Percentiles rank a stretch among this genome's conserved stretches.
Evolutionary conservation across 176 grass and related monocot genomes (phyloP).

Genomic region (Eragrostis curvula): DNA sequence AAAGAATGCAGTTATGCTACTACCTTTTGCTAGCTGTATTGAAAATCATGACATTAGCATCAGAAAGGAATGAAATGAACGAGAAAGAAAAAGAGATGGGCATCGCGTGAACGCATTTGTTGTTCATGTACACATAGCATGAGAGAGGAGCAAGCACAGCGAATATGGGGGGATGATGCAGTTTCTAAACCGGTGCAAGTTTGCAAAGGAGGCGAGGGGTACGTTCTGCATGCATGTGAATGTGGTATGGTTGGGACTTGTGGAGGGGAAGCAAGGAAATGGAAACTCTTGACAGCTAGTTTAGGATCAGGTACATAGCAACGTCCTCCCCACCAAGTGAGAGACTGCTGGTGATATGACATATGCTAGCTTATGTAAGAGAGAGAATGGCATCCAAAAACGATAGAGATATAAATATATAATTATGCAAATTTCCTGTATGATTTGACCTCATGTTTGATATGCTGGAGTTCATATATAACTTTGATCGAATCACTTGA

Average conservation of each 20-base stretch:
- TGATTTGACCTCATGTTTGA: not conserved
- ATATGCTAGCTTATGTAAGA: constrained; percentile 8
- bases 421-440: not conserved
- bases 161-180: constrained; percentile 20
- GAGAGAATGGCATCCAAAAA: not conserved
- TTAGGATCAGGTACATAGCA: constrained; percentile 30
- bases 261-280: constrained; percentile 37
- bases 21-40: not conserved
- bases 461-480: not conserved
- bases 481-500: not conserved
- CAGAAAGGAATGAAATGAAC: not conserved
- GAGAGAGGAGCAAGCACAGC: constrained; percentile 34
- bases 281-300: constrained; percentile 51
- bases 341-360: constrained; percentile 1
- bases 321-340: constrained; percentile 43
- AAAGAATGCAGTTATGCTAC: constrained; percentile 6
- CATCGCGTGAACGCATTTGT: not conserved
- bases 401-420: not conserved
- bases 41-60: not conserved
- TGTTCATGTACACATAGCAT: constrained; percentile 36
- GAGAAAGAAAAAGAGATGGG: not conserved
- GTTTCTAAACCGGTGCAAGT: constrained; percentile 39
- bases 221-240: constrained; percentile 22
- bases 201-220: not conserved
- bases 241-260: constrained; percentile 17